Percentiles rank a stretch among this genome's conserved stretches.
These are phyloP conservation scores for Penicillium sp. DNA, from an alignment of 2,329 filamentous ascomycete species.

Conservation along the genomic window DNA sequence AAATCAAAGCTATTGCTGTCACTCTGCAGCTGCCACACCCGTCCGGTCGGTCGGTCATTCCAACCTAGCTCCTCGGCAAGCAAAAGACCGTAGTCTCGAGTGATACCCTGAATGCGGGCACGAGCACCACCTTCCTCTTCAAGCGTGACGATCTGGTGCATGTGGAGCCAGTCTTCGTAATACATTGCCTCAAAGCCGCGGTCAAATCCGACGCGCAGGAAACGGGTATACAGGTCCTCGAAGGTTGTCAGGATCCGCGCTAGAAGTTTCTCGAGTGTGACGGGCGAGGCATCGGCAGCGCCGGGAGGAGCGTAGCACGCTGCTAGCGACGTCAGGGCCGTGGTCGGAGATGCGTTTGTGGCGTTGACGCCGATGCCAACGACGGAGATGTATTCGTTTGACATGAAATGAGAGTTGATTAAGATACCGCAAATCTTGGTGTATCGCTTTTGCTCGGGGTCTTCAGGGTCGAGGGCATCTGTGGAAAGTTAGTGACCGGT, in stretches of 20 bases:
- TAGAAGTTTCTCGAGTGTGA: slow-evolving; percentile 75
- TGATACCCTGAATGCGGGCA: slow-evolving; percentile 82
- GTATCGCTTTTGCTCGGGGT: slow-evolving; percentile 54
- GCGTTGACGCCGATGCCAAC: slow-evolving; percentile 86
- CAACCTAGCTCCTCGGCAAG: slow-evolving; percentile 77
- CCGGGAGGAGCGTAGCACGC: slow-evolving; percentile 40
- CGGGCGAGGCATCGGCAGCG: slow-evolving; percentile 59
- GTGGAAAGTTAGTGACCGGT: background rate
- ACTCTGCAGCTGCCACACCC: slow-evolving; percentile 80
- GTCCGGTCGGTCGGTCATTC: slow-evolving; percentile 72
- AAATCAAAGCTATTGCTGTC: slow-evolving; percentile 99
- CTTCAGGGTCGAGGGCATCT: slow-evolving; percentile 66
- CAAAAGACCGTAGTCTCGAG: slow-evolving; percentile 84
- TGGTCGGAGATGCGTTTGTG: slow-evolving; percentile 79
- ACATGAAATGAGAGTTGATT: slow-evolving; percentile 79
- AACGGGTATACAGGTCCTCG: slow-evolving; percentile 72
- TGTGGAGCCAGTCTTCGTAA: slow-evolving; percentile 84
- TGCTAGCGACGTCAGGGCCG: slow-evolving; percentile 74
- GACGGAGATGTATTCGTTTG: slow-evolving; percentile 76
- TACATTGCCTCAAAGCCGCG: slow-evolving; percentile 70
- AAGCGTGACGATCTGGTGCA: slow-evolving; percentile 69
- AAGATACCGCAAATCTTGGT: slow-evolving; percentile 93
- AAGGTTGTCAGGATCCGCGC: slow-evolving; percentile 75
- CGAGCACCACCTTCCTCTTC: slow-evolving; percentile 74
- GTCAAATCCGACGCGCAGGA: slow-evolving; percentile 73